A percentile compares a stretch with the other conserved stretches of the same genome.
Evolutionary conservation across 2,329 filamentous ascomycete species (phyloP).

Genomic region (Ilyonectria destructans): DNA sequence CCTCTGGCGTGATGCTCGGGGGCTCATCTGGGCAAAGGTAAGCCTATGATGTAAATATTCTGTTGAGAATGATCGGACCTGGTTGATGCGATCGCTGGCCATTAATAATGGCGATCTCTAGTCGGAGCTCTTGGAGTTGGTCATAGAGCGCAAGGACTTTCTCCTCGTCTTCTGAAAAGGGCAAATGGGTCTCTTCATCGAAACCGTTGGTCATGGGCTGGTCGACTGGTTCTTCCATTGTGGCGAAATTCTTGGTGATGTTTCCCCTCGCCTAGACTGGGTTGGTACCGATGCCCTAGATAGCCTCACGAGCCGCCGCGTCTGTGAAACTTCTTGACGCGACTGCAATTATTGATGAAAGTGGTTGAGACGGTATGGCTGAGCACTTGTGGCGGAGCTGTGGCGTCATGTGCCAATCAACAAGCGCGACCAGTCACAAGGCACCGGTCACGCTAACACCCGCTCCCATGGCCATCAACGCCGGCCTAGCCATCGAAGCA

Average conservation of each 20-base stretch:
- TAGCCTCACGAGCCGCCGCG: constrained; percentile 15
- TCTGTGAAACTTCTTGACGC: constrained; percentile 14
- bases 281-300: background rate
- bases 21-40: constrained; percentile 36
- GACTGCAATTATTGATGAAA: constrained; percentile 12
- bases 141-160: constrained; percentile 80
- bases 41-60: constrained; percentile 23
- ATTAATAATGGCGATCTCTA: constrained; percentile 79
- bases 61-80: constrained; percentile 49
- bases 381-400: constrained; percentile 35
- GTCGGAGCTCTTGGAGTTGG: constrained; percentile 77
- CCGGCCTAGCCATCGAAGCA: constrained; percentile 28
- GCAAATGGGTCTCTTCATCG: constrained; percentile 60
- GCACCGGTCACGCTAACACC: constrained; percentile 52
- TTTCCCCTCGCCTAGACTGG: background rate
- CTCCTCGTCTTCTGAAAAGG: constrained; percentile 78
- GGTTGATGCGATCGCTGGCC: constrained; percentile 60
- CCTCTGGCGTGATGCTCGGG: constrained; percentile 62
- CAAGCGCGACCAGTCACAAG: constrained; percentile 50
- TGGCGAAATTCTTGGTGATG: constrained; percentile 7
- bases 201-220: constrained; percentile 46
- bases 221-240: constrained; percentile 51
- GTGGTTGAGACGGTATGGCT: constrained; percentile 31
- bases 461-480: constrained; percentile 43
- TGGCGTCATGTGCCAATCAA: constrained; percentile 42